Base-by-base conservation (phyloP, 352 stramenopile species). In the Pythium sukuiense region DNA sequence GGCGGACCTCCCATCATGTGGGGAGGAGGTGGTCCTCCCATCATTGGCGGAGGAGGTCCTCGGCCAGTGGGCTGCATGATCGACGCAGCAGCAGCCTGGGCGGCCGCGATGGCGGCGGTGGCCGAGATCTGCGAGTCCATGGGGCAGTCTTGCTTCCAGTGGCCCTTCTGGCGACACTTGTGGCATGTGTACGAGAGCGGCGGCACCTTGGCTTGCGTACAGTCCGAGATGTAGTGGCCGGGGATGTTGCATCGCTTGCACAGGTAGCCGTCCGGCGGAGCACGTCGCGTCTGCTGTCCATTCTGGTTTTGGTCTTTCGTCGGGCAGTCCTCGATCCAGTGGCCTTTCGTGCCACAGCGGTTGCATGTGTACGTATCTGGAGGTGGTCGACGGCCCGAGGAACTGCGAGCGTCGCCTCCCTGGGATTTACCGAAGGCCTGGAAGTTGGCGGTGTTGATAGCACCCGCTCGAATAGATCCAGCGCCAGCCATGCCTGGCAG, bases 281-380 rank as follows among this genome's bases (percentile, higher is more conserved):
- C 65, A n/a, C 77, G 79, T 26, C 68, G 65, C 48, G 55, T 67
- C 5, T 55, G 37, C 32, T 66, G 66, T 18, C 73, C 73, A n/a
- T 72, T 78, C 37, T 82, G 79, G 18, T 55, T 65, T 59, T 93
- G 83, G 71, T 93, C 85, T 71, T 93, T 93, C 9, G 83, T 92
- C 43, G 87, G 87, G 63, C 87, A 95, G 61, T 95, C 87, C 49
- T 95, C 85, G 53, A 95, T 95, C 87, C 87, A 95, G 53, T 95
- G 87, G 48, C 85, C 85, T 63, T 93, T 93, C 20, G 80, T 92
- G 45, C 85, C 80, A 57, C 87, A 95, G 20, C 87, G 87, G 53
- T 95, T 95, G 79, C 87, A 95, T 24, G 85, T 95, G 76, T 95
- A 95, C 59, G 83, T 90, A 26, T 95, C 87, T 13, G 87, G 87